Evolutionary conservation across 2,329 filamentous ascomycete species (phyloP).

Genomic region (Fusarium phyllophilum): DNA sequence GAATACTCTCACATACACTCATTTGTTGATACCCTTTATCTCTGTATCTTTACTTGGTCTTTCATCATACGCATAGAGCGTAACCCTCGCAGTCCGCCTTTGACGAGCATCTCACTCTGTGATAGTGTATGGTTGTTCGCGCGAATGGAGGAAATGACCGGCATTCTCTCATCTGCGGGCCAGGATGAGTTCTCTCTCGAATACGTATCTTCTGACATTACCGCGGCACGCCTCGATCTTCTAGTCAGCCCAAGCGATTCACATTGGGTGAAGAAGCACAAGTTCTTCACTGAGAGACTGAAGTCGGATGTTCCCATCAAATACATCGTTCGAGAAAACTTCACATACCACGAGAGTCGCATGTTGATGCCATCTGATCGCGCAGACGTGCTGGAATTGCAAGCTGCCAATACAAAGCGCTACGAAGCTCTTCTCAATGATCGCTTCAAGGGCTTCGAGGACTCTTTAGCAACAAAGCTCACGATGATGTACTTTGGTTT

Average conservation of each 20-base stretch:
- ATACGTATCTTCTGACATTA: not conserved
- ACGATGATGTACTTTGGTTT: conserved; percentile 60
- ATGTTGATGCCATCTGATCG: conserved; percentile 46
- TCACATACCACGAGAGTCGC: conserved; percentile 49
- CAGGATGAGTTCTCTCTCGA: not conserved
- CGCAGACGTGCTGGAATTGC: conserved; percentile 45
- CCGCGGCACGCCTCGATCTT: conserved; percentile 31
- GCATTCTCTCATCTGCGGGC: not conserved
- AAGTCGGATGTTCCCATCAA: conserved; percentile 38
- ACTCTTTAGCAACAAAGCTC: conserved; percentile 54
- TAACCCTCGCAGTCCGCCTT: not conserved
- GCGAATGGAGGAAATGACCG: not conserved
- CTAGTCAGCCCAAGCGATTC: conserved; percentile 38
- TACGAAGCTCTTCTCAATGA: conserved; percentile 46
- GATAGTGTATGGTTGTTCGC: not conserved
- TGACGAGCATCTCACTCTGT: not conserved
- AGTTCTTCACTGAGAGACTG: conserved; percentile 46
- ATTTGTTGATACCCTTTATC: not conserved
- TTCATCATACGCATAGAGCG: conserved; percentile 8
- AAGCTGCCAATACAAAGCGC: conserved; percentile 45
- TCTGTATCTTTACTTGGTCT: not conserved
- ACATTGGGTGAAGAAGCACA: conserved; percentile 42
- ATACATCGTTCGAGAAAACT: conserved; percentile 48
- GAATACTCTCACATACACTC: not conserved
- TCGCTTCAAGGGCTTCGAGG: conserved; percentile 44